A percentile compares a stretch with the other conserved stretches of the same genome.
Evolutionary conservation across 2,329 filamentous ascomycete species (phyloP).

Genomic region (Colletotrichum sp.): DNA sequence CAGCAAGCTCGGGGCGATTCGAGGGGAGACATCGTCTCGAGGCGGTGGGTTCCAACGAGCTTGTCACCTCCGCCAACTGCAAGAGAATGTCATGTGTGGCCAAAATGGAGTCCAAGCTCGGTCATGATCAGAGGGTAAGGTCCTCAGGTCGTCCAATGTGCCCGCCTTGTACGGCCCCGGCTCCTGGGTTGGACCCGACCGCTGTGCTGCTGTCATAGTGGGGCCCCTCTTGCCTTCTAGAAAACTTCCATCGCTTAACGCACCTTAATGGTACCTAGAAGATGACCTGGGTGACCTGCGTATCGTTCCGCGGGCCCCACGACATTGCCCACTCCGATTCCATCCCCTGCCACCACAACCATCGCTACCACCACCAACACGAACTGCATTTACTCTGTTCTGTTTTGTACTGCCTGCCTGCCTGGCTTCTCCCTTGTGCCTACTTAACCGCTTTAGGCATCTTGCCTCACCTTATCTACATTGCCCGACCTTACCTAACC

Average conservation of each 20-base stretch:
- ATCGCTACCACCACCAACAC: neutral
- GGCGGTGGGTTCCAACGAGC: slow-evolving; percentile 4
- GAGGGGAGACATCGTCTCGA: neutral
- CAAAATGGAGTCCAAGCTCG: slow-evolving; percentile 1
- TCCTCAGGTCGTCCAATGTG: neutral
- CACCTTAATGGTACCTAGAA: neutral
- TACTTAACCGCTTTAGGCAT: neutral
- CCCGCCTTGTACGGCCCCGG: neutral
- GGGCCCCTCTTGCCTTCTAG: neutral
- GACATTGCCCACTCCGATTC: neutral
- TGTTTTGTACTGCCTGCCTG: neutral
- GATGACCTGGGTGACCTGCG: slow-evolving; percentile 2
- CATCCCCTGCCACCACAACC: neutral
- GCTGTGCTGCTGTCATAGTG: neutral
- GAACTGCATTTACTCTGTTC: neutral
- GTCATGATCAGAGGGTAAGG: neutral
- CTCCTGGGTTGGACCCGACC: neutral
- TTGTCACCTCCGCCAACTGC: neutral
- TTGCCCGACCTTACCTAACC: neutral
- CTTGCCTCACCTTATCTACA: neutral
- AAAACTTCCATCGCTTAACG: slow-evolving; percentile 16
- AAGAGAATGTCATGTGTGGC: neutral
- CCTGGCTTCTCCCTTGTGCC: neutral
- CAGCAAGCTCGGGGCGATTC: neutral
- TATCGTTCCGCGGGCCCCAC: slow-evolving; percentile 8